Conservation (phyloP, 2,329 filamentous ascomycete genomes). For the Fusarium aywerte region DNA sequence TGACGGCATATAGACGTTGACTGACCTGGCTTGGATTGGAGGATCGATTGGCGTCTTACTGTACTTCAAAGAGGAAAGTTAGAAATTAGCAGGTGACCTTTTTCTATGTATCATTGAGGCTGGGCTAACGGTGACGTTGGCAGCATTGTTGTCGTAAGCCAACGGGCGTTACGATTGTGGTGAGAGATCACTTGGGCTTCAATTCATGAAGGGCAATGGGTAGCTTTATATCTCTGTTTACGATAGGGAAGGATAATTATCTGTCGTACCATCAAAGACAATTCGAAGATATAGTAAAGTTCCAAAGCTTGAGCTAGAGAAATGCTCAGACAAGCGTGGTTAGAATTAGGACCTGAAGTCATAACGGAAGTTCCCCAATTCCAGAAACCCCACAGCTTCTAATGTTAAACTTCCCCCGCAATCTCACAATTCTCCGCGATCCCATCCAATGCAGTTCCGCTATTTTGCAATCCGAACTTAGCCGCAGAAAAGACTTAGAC, state of each 20-base stretch:
- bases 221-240: neutral
- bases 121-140: slow-evolving; percentile 15
- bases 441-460: slow-evolving; percentile 40
- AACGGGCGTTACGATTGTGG: slow-evolving; percentile 3
- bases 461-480: slow-evolving; percentile 48
- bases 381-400: slow-evolving; percentile 32
- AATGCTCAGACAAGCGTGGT: neutral
- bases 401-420: slow-evolving; percentile 20
- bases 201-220: neutral
- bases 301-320: neutral
- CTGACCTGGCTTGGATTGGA: neutral
- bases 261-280: neutral
- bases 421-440: slow-evolving; percentile 30
- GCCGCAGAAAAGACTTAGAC: slow-evolving; percentile 32
- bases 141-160: slow-evolving; percentile 17
- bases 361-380: slow-evolving; percentile 12
- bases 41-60: slow-evolving; percentile 20
- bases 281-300: neutral
- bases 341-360: neutral
- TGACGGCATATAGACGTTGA: slow-evolving; percentile 6
- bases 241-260: neutral
- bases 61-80: slow-evolving; percentile 23
- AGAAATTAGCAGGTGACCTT: slow-evolving; percentile 40
- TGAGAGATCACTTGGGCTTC: neutral
- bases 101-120: slow-evolving; percentile 20